Conservation (phyloP, 257 asterid species). For the Lavandula angustifolia region DNA sequence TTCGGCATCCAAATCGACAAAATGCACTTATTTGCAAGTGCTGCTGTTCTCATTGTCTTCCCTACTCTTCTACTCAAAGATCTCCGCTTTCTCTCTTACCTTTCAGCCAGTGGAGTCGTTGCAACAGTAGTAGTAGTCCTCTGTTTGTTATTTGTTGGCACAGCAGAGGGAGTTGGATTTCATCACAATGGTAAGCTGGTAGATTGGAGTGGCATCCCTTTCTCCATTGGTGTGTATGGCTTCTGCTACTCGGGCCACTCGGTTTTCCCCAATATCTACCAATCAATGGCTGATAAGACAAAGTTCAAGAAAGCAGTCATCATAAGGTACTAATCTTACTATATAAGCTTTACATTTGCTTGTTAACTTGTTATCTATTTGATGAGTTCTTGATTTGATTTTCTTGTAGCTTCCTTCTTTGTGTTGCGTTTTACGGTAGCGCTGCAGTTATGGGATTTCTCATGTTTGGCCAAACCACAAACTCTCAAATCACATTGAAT, state of each 20-base stretch:
- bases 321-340: slow-evolving; percentile 45
- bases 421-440: slow-evolving; percentile 67
- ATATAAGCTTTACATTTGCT: not conserved
- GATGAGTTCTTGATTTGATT: slow-evolving; percentile 5
- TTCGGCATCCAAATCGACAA: slow-evolving; percentile 60
- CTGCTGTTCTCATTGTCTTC: slow-evolving; percentile 56
- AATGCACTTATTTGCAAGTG: slow-evolving; percentile 59
- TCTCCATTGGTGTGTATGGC: slow-evolving; percentile 80
- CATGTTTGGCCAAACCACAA: slow-evolving; percentile 74
- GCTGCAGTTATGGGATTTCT: slow-evolving; percentile 86
- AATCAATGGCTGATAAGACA: slow-evolving; percentile 91
- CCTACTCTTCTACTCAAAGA: slow-evolving; percentile 90
- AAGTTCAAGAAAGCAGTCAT: slow-evolving; percentile 68
- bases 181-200: slow-evolving; percentile 52
- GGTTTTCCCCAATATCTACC: slow-evolving; percentile 93
- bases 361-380: not conserved
- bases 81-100: slow-evolving; percentile 72
- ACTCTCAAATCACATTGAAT: slow-evolving; percentile 83
- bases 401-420: slow-evolving; percentile 62
- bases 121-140: slow-evolving; percentile 57
- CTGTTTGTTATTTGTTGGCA: slow-evolving; percentile 59
- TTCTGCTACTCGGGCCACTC: slow-evolving; percentile 91
- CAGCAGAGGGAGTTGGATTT: slow-evolving; percentile 64
- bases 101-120: slow-evolving; percentile 90
- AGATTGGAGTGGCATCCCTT: slow-evolving; percentile 77